Evolutionary conservation across 2,329 filamentous ascomycete species (phyloP).

Genomic region (Exophiala aquamarina): DNA sequence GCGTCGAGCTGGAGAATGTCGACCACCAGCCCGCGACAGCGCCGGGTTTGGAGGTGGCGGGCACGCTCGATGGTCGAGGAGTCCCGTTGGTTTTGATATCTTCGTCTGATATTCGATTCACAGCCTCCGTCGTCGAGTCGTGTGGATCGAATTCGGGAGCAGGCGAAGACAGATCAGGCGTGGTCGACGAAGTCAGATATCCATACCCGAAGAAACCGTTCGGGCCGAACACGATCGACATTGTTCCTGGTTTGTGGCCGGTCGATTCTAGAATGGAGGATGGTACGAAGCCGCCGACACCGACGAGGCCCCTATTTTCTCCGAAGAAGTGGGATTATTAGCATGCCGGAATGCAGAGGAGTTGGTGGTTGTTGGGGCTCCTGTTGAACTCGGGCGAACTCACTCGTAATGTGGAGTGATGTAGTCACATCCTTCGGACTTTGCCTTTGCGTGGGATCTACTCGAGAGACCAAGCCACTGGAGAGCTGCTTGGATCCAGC

Average conservation of each 20-base stretch:
- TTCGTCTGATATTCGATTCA: too few species aligned
- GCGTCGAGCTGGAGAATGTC: conserved; percentile 29
- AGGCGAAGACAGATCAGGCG: too few species aligned
- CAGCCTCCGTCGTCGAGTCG: conserved; percentile 26
- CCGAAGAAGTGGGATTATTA: too few species aligned
- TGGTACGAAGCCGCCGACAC: conserved; percentile 49
- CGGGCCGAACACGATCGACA: conserved; percentile 47
- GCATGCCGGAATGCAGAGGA: conserved; percentile 21
- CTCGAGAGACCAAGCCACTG: conserved; percentile 32
- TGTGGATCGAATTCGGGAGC: conserved; percentile 25
- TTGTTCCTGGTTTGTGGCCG: conserved; percentile 33
- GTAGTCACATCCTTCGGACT: conserved; percentile 10
- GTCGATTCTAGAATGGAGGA: conserved; percentile 33
- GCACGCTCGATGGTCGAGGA: neutral
- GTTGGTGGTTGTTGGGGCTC: conserved; percentile 12
- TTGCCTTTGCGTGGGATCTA: neutral
- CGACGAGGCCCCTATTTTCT: conserved; percentile 39
- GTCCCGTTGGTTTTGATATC: too few species aligned
- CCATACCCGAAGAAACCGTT: conserved; percentile 55
- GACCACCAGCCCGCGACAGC: conserved; percentile 47
- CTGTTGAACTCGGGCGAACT: conserved; percentile 26
- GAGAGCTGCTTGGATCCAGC: neutral
- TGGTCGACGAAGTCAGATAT: conserved; percentile 28
- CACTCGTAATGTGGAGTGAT: conserved; percentile 39
- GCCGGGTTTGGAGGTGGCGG: conserved; percentile 31